Evolutionary conservation across 805 yeast species (phyloP).

Genomic region (Ogataea henricii): DNA sequence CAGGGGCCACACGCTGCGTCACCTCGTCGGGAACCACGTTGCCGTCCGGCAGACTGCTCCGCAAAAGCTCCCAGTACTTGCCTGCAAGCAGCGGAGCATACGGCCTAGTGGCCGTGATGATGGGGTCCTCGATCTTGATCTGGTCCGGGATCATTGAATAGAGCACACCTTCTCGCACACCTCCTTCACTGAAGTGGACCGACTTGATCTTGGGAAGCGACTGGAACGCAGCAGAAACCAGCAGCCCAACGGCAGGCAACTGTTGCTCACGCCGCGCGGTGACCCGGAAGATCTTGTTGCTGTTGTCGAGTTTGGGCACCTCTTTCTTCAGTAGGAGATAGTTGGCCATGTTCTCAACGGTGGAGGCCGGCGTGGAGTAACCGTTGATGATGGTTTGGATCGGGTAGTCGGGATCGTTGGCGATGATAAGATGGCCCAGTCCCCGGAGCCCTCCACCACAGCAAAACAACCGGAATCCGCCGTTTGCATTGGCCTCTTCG

Average conservation of each 20-base stretch:
- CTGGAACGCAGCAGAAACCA: constrained; percentile 63
- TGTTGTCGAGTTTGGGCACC: constrained; percentile 42
- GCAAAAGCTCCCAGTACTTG: constrained; percentile 54
- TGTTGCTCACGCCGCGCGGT: constrained; percentile 67
- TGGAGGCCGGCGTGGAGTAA: constrained; percentile 56
- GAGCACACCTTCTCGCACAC: constrained; percentile 74
- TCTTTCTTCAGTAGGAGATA: constrained; percentile 50
- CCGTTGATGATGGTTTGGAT: constrained; percentile 72
- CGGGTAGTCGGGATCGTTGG: constrained; percentile 57
- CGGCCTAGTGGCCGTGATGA: constrained; percentile 67
- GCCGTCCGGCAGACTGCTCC: constrained; percentile 55
- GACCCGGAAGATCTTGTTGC: constrained; percentile 57
- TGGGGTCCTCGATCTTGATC: constrained; percentile 66
- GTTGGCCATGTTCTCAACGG: constrained; percentile 52
- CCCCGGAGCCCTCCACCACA: constrained; percentile 80
- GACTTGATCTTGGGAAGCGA: constrained; percentile 61
- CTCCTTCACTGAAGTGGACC: constrained; percentile 73
- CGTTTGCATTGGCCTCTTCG: constrained; percentile 51
- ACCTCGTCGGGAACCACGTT: constrained; percentile 60
- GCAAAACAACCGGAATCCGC: constrained; percentile 64
- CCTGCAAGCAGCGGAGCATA: constrained; percentile 68
- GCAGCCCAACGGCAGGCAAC: constrained; percentile 67
- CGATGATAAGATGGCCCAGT: constrained; percentile 60
- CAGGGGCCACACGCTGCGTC: constrained; percentile 61
- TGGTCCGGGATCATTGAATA: constrained; percentile 61